A percentile compares a stretch with the other conserved stretches of the same genome.
phyloP scores from a whole-genome alignment of 1,284 basidiomycete genomes.

The Baeospora myosura region DNA sequence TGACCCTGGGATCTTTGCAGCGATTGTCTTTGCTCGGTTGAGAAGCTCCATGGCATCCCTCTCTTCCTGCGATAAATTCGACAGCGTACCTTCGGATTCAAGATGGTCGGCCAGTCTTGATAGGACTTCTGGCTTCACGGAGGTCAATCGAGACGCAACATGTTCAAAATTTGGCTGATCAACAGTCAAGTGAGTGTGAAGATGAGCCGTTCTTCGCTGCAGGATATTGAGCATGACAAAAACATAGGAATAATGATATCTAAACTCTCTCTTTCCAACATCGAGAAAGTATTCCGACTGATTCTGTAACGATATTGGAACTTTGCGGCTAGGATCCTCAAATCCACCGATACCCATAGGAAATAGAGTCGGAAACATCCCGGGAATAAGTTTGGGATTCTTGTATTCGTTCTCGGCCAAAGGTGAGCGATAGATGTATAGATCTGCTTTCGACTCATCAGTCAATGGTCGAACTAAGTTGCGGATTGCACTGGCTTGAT shows the following conservation, averaged over 20 bases:
- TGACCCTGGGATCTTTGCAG: slow-evolving; percentile 21
- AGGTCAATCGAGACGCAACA: slow-evolving; percentile 11
- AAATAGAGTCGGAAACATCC: slow-evolving; percentile 28
- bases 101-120: neutral
- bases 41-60: slow-evolving; percentile 12
- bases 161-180: slow-evolving; percentile 4
- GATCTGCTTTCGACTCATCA: too few species aligned
- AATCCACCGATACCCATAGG: slow-evolving; percentile 32
- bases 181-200: slow-evolving; percentile 19
- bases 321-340: slow-evolving; percentile 18
- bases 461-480: too few species aligned
- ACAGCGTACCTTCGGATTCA: neutral
- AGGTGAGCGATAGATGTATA: too few species aligned
- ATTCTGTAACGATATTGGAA: slow-evolving; percentile 9
- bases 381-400: slow-evolving; percentile 25
- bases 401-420: slow-evolving; percentile 27
- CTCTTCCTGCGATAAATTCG: neutral
- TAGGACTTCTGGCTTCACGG: neutral
- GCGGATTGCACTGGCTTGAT: too few species aligned
- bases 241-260: slow-evolving; percentile 22
- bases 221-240: slow-evolving; percentile 25
- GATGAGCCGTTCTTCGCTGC: slow-evolving; percentile 16
- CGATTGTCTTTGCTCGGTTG: slow-evolving; percentile 19
- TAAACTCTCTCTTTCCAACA: slow-evolving; percentile 17
- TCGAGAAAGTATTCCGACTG: slow-evolving; percentile 17